phyloP scores from a whole-genome alignment of 495 filamentous ascomycete species.

The Lentithecium fluviatile region DNA sequence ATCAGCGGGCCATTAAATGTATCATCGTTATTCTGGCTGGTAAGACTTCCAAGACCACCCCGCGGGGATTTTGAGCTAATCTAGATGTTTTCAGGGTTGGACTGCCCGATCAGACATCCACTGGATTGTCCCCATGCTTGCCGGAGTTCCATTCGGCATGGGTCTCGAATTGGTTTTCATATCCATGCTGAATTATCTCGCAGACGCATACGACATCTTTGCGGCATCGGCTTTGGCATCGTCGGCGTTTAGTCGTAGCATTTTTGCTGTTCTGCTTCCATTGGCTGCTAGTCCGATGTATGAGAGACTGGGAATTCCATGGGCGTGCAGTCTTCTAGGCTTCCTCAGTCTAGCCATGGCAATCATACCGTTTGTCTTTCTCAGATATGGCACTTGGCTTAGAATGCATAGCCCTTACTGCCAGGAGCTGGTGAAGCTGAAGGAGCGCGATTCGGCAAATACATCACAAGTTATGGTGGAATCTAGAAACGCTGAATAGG shows the following conservation, averaged over 20 bases:
- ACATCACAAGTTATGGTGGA: slow-evolving; percentile 8
- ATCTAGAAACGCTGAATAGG: slow-evolving; percentile 5
- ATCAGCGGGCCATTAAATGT: slow-evolving; percentile 11
- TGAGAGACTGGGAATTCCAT: slow-evolving; percentile 49
- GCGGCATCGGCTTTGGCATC: slow-evolving; percentile 53
- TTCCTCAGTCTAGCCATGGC: slow-evolving; percentile 15
- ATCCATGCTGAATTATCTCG: slow-evolving; percentile 60
- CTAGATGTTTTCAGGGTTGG: slow-evolving; percentile 31
- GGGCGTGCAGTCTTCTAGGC: slow-evolving; percentile 6
- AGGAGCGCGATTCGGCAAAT: slow-evolving; percentile 7
- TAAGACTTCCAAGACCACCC: not conserved
- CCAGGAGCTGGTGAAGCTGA: slow-evolving; percentile 1
- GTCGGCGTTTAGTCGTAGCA: slow-evolving; percentile 47
- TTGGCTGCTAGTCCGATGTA: slow-evolving; percentile 37
- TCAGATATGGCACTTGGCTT: slow-evolving; percentile 6
- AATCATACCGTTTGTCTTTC: slow-evolving; percentile 13
- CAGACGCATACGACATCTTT: slow-evolving; percentile 59
- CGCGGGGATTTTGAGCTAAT: slow-evolving; percentile 29
- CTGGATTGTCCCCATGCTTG: slow-evolving; percentile 36
- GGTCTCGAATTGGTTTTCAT: slow-evolving; percentile 35
- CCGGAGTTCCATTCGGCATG: slow-evolving; percentile 36
- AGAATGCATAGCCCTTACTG: slow-evolving; percentile 8
- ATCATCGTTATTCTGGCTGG: not conserved
- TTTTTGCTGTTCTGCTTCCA: slow-evolving; percentile 46
- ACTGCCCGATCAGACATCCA: slow-evolving; percentile 33